Conservation (phyloP, 768 basidiomycete species). For the Boletellus ananas region DNA sequence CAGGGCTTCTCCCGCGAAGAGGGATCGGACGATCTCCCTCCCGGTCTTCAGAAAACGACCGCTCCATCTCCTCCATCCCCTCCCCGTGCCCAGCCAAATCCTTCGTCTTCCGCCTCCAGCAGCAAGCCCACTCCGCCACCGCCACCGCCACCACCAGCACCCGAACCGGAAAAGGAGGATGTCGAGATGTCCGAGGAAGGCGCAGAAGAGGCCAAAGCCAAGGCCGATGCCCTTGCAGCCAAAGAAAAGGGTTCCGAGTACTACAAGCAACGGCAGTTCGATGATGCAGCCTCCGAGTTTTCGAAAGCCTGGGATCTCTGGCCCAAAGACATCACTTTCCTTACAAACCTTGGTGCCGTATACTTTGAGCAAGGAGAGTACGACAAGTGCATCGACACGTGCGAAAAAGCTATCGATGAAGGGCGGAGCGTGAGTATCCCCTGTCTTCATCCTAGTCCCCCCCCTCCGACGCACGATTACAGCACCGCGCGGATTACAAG, state of each 20-base stretch:
- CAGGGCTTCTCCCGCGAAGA: slow-evolving; percentile 81
- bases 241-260: slow-evolving; percentile 77
- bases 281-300: slow-evolving; percentile 71
- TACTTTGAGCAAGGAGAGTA: slow-evolving; percentile 94
- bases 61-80: slow-evolving; percentile 24
- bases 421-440: slow-evolving; percentile 61
- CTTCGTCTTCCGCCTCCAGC: slow-evolving; percentile 42
- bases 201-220: slow-evolving; percentile 65
- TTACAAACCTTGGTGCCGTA: slow-evolving; percentile 87
- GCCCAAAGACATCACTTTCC: slow-evolving; percentile 91
- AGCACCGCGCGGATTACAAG: slow-evolving; percentile 93
- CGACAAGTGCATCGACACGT: slow-evolving; percentile 85
- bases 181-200: slow-evolving; percentile 66
- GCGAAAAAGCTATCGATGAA: slow-evolving; percentile 95
- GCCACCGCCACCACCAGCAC: slow-evolving; percentile 33
- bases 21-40: slow-evolving; percentile 76
- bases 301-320: slow-evolving; percentile 87
- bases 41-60: slow-evolving; percentile 41
- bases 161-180: slow-evolving; percentile 49
- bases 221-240: slow-evolving; percentile 72
- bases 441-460: background rate
- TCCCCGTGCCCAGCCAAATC: slow-evolving; percentile 31
- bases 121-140: slow-evolving; percentile 31
- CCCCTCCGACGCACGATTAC: slow-evolving; percentile 1
- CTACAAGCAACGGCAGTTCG: slow-evolving; percentile 86